These are phyloP conservation scores for Combretum micranthum DNA, from an alignment of 345 rosid species.

Conservation along the genomic window DNA sequence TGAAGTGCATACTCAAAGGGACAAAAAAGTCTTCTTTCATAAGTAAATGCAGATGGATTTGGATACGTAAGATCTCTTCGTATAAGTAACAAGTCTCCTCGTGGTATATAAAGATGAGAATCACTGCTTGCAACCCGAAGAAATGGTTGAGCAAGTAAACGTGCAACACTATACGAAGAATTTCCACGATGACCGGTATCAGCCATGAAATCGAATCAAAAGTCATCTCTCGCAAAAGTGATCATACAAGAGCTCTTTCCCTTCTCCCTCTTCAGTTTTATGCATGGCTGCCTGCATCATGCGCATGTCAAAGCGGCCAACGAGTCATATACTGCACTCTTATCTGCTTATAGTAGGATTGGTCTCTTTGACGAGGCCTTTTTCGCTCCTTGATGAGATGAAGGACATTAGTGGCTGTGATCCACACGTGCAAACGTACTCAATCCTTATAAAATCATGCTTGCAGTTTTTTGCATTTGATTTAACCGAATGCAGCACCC, in stretches of 20 bases:
- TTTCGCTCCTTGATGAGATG: too few relatives aligned
- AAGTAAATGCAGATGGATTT: constrained; percentile 87
- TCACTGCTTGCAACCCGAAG: constrained; percentile 32
- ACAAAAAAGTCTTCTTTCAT: constrained; percentile 79
- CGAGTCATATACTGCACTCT: too few relatives aligned
- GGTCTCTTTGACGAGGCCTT: too few relatives aligned
- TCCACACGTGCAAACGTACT: too few relatives aligned
- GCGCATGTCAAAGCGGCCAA: constrained; percentile 99
- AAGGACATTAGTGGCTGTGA: too few relatives aligned
- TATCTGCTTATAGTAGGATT: too few relatives aligned
- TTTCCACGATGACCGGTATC: constrained; percentile 99
- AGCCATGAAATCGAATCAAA: constrained; percentile 99
- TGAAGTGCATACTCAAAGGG: constrained; percentile 97
- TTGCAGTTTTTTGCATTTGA: too few relatives aligned
- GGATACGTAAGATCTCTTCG: constrained; percentile 99
- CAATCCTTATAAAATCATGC: too few relatives aligned
- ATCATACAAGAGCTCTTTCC: constrained; percentile 62
- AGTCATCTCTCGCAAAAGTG: constrained; percentile 67
- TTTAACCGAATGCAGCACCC: too few relatives aligned
- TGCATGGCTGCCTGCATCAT: constrained; percentile 99
- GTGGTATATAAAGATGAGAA: constrained; percentile 44
- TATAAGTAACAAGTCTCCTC: constrained; percentile 71
- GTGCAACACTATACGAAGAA: constrained; percentile 80
- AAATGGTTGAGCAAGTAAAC: constrained; percentile 85
- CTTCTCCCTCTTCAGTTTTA: constrained; percentile 41